Conservation (phyloP, 2,329 filamentous ascomycete species). For the Diplodia intermedia region DNA sequence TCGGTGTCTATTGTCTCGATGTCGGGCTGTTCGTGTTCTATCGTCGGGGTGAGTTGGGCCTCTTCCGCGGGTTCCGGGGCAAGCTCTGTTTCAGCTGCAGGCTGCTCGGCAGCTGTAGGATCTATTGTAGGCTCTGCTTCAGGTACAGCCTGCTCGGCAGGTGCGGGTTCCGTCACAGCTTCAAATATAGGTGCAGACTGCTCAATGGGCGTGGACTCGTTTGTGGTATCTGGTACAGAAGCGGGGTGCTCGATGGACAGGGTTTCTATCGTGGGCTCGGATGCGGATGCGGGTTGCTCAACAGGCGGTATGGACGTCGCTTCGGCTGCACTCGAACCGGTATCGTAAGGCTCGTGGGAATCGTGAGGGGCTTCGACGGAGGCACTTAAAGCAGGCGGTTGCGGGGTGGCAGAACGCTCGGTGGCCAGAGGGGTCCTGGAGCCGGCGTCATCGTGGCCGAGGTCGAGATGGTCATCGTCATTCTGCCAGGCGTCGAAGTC, state of each 20-base stretch:
- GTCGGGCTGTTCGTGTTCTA: constrained; percentile 31
- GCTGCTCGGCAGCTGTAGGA: not conserved
- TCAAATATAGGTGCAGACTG: not conserved
- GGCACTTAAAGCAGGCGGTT: constrained; percentile 4
- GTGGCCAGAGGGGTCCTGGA: constrained; percentile 9
- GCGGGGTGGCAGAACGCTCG: constrained; percentile 19
- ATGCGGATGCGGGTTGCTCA: not conserved
- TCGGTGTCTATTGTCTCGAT: constrained; percentile 33
- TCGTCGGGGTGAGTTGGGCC: constrained; percentile 15
- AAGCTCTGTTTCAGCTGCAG: not conserved
- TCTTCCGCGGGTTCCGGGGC: constrained; percentile 12
- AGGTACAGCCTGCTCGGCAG: not conserved
- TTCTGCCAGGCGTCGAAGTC: constrained; percentile 19
- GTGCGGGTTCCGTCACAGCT: not conserved
- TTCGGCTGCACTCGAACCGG: not conserved
- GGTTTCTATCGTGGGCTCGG: not conserved
- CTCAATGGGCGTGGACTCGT: not conserved
- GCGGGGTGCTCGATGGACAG: not conserved
- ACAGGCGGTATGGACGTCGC: not conserved
- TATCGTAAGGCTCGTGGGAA: not conserved
- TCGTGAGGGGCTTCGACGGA: not conserved
- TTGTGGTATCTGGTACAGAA: not conserved
- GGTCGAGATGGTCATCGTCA: constrained; percentile 3
- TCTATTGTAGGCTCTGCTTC: not conserved
- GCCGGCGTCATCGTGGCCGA: constrained; percentile 5